Base-by-base conservation (phyloP, 176 grass and related monocot species). In the Phyllostachys edulis region DNA sequence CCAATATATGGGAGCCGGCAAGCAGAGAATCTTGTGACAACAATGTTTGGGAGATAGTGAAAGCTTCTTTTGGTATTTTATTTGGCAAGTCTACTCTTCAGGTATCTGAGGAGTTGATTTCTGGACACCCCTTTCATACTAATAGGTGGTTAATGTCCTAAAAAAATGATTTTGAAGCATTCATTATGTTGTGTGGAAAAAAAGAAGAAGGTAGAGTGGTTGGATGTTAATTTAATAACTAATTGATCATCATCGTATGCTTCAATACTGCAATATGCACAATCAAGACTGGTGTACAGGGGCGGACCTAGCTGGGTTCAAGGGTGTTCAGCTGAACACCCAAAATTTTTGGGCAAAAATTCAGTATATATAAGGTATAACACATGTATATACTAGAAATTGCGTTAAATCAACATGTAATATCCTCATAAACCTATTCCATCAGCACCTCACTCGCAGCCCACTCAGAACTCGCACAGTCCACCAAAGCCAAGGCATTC, bases 1-100 rank as follows among this genome's bases (percentile, higher is more conserved):
- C 89, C 56, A 98, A 95, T 71, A 90, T 98, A 87, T 98, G 93
- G 96, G 93, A 95, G 73, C 96, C 93, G 44, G 96, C 96, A 68
- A 92, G 89, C 83, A 90, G 76, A 73, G 89, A 95, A 92, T 85
- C 87, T 39, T 98, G 93, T 77, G 64, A 80, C 32, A 76, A 90
- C 81, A 98, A 94, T 86, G 4, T 93, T 59, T 96, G 89, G 96
- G 91, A 91, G 81, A 94, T 93, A 83, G 15, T 94, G 39, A 96
- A 94, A 92, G 52, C 87, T 85, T 93, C 93, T 49, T 82, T 91
- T 51, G 66, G 67, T 4, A 94, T 98, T 90, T 66, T 98, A 63
- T 95, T 90, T 89, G 83, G 68, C 83, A 74, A 78, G 64, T 96
- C 96, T 59, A 98, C 88, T 59, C 93, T 96, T 75, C 93, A 94